These are phyloP conservation scores for Zoysia pacifica DNA, from an alignment of 176 grass and related monocot genomes.

Conservation along the genomic window DNA sequence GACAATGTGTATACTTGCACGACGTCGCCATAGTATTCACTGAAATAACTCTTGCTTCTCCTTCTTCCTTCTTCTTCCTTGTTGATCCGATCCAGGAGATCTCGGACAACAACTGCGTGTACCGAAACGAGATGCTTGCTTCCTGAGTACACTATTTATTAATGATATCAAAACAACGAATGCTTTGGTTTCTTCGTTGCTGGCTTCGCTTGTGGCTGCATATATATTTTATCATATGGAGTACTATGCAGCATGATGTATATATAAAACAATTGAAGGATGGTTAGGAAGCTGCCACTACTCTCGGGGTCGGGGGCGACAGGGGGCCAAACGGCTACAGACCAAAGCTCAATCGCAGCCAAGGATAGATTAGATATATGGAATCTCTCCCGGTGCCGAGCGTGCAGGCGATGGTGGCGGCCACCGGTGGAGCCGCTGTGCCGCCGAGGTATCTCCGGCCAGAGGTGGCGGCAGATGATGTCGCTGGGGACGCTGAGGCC, in stretches of 20 bases:
- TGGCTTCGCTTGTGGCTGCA: too few species aligned
- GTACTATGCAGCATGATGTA: too few species aligned
- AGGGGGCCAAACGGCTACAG: too few species aligned
- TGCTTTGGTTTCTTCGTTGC: not conserved
- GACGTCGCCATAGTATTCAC: not conserved
- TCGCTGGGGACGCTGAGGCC: not conserved
- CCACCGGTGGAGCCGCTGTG: not conserved
- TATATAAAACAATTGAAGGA: too few species aligned
- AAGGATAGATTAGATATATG: conserved; percentile 19
- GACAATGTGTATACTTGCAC: not conserved
- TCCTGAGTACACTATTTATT: not conserved
- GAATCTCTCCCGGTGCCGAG: conserved; percentile 50
- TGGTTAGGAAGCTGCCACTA: too few species aligned
- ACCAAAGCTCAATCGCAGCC: not conserved
- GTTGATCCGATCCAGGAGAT: conserved; percentile 27
- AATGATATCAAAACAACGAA: not conserved
- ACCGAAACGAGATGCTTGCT: conserved; percentile 49
- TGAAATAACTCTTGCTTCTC: not conserved
- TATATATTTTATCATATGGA: too few species aligned
- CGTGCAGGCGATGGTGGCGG: conserved; percentile 39
- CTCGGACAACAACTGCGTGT: conserved; percentile 52
- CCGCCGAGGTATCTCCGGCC: conserved; percentile 39
- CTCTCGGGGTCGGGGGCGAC: too few species aligned
- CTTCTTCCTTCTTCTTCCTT: not conserved
- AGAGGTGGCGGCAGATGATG: not conserved